Percentiles rank a stretch among this genome's conserved stretches.
Evolutionary conservation across 2,329 filamentous ascomycete species (phyloP).

Genomic region (Emergomyces africanus): DNA sequence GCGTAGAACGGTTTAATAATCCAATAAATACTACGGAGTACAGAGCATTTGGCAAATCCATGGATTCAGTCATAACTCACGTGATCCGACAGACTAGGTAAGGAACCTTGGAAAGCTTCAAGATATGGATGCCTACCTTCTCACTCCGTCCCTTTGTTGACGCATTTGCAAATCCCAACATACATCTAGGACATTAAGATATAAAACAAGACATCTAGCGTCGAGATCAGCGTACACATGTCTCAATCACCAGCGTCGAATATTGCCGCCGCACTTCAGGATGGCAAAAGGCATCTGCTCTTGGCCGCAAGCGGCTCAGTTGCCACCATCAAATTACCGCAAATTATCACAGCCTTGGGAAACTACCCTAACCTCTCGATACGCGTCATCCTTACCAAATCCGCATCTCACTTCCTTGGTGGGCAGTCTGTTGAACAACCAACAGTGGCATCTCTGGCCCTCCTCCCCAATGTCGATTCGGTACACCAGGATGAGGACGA

Average conservation of each 20-base stretch:
- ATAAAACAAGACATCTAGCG: background rate
- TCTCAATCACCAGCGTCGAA: background rate
- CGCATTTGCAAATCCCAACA: background rate
- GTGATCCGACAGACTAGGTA: too few relatives aligned
- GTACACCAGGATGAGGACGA: slow-evolving; percentile 79
- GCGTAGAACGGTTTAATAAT: too few relatives aligned
- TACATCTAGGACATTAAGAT: background rate
- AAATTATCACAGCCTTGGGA: slow-evolving; percentile 41
- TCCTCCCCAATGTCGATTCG: slow-evolving; percentile 60
- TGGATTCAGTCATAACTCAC: background rate
- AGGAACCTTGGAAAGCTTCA: too few relatives aligned
- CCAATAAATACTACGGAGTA: too few relatives aligned
- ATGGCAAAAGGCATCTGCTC: slow-evolving; percentile 23
- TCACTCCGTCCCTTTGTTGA: background rate
- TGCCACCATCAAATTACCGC: slow-evolving; percentile 74
- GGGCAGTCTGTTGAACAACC: slow-evolving; percentile 72
- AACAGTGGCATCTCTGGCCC: slow-evolving; percentile 43
- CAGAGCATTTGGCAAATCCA: too few relatives aligned
- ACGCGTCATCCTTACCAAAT: slow-evolving; percentile 66
- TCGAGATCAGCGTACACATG: background rate
- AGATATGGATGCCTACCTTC: too few relatives aligned
- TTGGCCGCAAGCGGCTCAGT: slow-evolving; percentile 60
- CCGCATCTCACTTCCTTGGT: slow-evolving; percentile 60
- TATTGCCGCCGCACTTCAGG: slow-evolving; percentile 5
- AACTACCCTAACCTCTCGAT: slow-evolving; percentile 51